Evolutionary conservation across 768 basidiomycete species (phyloP), one percentile per base, ranked within the genome.

Genomic region (Hygrocybe coccinea): DNA sequence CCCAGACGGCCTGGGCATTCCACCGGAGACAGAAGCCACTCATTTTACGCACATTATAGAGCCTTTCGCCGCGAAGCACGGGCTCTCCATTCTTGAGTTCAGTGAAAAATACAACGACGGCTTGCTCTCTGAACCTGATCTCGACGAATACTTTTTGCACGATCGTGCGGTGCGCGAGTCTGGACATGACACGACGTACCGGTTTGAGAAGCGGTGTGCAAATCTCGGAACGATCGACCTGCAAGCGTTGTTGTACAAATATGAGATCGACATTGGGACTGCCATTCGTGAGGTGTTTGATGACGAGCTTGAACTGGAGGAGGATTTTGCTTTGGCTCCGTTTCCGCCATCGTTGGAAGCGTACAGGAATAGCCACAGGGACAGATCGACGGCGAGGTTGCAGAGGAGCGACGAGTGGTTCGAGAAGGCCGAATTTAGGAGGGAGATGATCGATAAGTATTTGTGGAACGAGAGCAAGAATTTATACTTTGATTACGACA

Each of bases 41-140:
- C 97, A 99, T 74, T 99, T 99, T 71, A 97, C 94, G 2, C 94
- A 97, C 67, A 88, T 98, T 64, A 83, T 99, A 46, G 92, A 97
- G 71, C 97, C 97, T 2, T 98, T 83, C 66, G 97, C 97, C 34
- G 79, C 78, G 52, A 95, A 95, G 73, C 86, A 94, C 60, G 92
- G 95, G 4, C 78, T 99, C 39, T 93, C 91, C 9, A 85, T 98
- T 56, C 82, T 91, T 65, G 97, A 99, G 74, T 99, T 97, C 73
- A 95, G 89, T 70, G 92, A 97, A 72, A 87, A 87, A 66, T 99
- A 98, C 76, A 97, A 94, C 69, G 83, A 87, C 41, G 89, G 89
- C 11, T 67, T 79, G 35, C 74, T 98, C 65, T 79, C 84, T 61
- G 94, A 95, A 70, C 94, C 94, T 5, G 82, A 74, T 54, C 81